These are phyloP conservation scores for Ustulina deusta DNA, from an alignment of 2,329 filamentous ascomycete species.

Conservation along the genomic window DNA sequence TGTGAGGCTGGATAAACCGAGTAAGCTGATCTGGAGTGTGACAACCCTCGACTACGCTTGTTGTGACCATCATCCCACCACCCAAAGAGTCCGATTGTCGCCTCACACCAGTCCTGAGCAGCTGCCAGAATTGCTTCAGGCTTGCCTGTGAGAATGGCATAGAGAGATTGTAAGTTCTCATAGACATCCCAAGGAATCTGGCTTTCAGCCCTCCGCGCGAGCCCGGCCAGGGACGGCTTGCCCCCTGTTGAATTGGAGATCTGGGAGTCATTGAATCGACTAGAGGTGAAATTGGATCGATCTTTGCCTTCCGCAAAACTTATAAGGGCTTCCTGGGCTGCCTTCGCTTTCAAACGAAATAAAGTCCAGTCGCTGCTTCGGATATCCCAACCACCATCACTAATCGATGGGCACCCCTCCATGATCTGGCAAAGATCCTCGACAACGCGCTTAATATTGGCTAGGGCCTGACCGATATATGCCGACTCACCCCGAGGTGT, in stretches of 20 bases:
- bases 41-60: conserved; percentile 53
- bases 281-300: conserved; percentile 53
- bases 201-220: conserved; percentile 83
- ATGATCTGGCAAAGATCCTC: conserved; percentile 76
- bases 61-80: conserved; percentile 89
- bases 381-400: conserved; percentile 80
- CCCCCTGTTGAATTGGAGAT: conserved; percentile 55
- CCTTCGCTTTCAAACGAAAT: conserved; percentile 80
- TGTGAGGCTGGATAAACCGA: conserved; percentile 58
- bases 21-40: conserved; percentile 56
- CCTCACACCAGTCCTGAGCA: conserved; percentile 93
- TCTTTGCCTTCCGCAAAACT: conserved; percentile 83
- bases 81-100: conserved; percentile 81
- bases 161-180: conserved; percentile 83
- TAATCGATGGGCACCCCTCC: conserved; percentile 76
- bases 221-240: conserved; percentile 68
- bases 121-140: conserved; percentile 79
- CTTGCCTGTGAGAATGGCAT: conserved; percentile 83
- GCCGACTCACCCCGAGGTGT: conserved; percentile 73
- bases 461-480: conserved; percentile 81
- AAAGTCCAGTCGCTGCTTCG: conserved; percentile 84
- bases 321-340: conserved; percentile 76
- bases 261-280: conserved; percentile 51
- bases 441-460: conserved; percentile 80
- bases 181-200: conserved; percentile 92